phyloP scores from a whole-genome alignment of 257 asterid species.

The Scutellaria minor region DNA sequence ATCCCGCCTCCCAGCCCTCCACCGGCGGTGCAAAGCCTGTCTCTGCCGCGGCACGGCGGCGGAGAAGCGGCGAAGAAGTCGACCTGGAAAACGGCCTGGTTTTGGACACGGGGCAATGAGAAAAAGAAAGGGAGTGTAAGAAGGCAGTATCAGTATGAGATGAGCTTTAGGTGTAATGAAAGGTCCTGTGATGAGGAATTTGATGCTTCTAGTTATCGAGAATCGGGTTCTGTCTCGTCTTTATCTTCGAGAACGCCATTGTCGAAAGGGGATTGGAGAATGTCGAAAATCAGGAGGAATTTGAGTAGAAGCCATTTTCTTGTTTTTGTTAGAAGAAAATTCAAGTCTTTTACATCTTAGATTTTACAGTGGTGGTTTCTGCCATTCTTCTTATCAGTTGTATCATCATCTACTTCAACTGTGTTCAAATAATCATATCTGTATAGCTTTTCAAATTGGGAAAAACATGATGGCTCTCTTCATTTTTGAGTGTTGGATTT shows the following conservation, averaged over 20 bases:
- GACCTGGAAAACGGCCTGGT: slow-evolving; percentile 38
- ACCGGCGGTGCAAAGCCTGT: slow-evolving; percentile 48
- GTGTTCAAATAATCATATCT: neutral
- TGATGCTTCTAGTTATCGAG: slow-evolving; percentile 30
- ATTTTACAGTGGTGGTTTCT: neutral
- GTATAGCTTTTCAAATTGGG: neutral
- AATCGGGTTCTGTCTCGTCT: slow-evolving; percentile 31
- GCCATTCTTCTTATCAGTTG: neutral
- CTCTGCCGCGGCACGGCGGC: slow-evolving; percentile 31
- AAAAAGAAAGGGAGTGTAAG: slow-evolving; percentile 9
- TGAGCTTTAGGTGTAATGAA: slow-evolving; percentile 39
- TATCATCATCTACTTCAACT: neutral
- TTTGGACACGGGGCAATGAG: slow-evolving; percentile 14
- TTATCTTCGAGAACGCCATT: slow-evolving; percentile 13
- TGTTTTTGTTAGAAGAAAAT: slow-evolving; percentile 36
- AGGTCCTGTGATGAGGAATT: slow-evolving; percentile 24
- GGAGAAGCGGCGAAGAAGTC: slow-evolving; percentile 26
- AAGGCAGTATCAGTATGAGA: slow-evolving; percentile 14
- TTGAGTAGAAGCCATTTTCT: slow-evolving; percentile 36
- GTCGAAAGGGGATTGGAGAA: slow-evolving; percentile 35
- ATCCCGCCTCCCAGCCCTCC: slow-evolving; percentile 56
- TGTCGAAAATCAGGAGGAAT: slow-evolving; percentile 31
- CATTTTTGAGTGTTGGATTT: neutral
- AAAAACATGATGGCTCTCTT: neutral
- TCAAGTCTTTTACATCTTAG: slow-evolving; percentile 36